A percentile compares a stretch with the other conserved stretches of the same genome.
Conservation (phyloP, 176 grass and related monocot genomes). For the Stipa capillata region DNA sequence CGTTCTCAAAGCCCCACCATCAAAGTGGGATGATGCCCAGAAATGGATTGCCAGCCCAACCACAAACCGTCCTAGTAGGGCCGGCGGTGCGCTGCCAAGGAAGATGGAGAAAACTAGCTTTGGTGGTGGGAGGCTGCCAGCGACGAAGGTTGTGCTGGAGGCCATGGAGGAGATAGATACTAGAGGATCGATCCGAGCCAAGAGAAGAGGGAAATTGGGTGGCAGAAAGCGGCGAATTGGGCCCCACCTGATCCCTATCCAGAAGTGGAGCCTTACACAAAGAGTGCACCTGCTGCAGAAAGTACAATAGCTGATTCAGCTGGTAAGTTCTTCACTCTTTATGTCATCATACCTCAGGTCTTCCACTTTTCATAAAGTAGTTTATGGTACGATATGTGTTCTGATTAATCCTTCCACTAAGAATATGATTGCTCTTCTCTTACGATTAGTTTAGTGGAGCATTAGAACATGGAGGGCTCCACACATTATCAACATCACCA, state of each 20-base stretch:
- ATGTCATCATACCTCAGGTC: neutral
- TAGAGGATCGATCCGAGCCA: conserved; percentile 68
- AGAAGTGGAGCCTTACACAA: conserved; percentile 42
- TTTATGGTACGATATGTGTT: neutral
- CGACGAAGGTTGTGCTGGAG: conserved; percentile 75
- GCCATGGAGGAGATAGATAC: conserved; percentile 79
- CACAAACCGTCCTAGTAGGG: conserved; percentile 29
- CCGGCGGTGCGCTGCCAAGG: conserved; percentile 20
- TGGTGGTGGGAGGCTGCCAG: conserved; percentile 33
- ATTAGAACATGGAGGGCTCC: neutral
- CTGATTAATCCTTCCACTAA: neutral
- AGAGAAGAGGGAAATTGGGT: conserved; percentile 69
- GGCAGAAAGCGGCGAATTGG: conserved; percentile 47
- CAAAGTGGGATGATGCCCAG: conserved; percentile 96
- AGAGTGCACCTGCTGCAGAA: conserved; percentile 31
- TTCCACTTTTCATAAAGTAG: neutral
- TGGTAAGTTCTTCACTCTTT: conserved; percentile 40
- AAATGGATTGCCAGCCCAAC: conserved; percentile 97
- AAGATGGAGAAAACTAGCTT: conserved; percentile 44
- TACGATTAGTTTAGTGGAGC: neutral
- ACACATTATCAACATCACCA: neutral
- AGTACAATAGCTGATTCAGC: conserved; percentile 45
- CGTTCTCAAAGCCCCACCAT: conserved; percentile 78
- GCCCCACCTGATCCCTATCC: conserved; percentile 35
- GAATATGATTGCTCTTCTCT: neutral